phyloP scores from a whole-genome alignment of 164 flowering plant species.

The Protea cynaroides region DNA sequence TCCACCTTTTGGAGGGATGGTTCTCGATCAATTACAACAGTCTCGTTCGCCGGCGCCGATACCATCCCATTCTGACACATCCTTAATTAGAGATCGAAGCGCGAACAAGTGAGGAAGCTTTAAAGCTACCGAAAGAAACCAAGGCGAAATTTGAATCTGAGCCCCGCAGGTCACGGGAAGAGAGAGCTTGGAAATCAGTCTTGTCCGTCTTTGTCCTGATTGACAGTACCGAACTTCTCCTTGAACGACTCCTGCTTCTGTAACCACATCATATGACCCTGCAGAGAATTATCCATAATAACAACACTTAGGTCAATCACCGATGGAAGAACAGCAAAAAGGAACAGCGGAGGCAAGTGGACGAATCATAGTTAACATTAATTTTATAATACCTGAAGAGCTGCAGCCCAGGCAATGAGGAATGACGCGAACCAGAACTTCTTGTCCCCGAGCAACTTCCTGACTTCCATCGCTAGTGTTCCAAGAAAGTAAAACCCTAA shows the following conservation, averaged over 20 bases:
- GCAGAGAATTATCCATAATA: too few relatives aligned
- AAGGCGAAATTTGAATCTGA: not conserved
- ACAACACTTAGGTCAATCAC: too few relatives aligned
- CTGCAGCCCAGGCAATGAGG: constrained; percentile 84
- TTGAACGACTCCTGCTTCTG: constrained; percentile 69
- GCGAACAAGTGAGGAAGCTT: too few relatives aligned
- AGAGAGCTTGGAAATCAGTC: not conserved
- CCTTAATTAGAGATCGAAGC: not conserved
- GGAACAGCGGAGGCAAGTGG: not conserved
- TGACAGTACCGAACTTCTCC: constrained; percentile 49
- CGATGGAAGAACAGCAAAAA: too few relatives aligned
- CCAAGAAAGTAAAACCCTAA: too few relatives aligned
- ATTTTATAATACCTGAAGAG: constrained; percentile 54
- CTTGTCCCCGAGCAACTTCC: constrained; percentile 54
- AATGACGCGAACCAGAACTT: constrained; percentile 79
- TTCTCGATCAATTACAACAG: not conserved
- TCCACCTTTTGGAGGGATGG: too few relatives aligned
- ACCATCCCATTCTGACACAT: not conserved
- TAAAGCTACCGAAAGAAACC: too few relatives aligned
- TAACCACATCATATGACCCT: constrained; percentile 88
- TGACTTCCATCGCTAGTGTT: constrained; percentile 34
- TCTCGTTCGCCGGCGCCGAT: not conserved
- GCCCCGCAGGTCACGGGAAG: not conserved
- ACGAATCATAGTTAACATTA: not conserved
- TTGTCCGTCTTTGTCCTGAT: constrained; percentile 11